Conservation (phyloP, 805 yeast genomes). For the Hyphopichia homilentoma region DNA sequence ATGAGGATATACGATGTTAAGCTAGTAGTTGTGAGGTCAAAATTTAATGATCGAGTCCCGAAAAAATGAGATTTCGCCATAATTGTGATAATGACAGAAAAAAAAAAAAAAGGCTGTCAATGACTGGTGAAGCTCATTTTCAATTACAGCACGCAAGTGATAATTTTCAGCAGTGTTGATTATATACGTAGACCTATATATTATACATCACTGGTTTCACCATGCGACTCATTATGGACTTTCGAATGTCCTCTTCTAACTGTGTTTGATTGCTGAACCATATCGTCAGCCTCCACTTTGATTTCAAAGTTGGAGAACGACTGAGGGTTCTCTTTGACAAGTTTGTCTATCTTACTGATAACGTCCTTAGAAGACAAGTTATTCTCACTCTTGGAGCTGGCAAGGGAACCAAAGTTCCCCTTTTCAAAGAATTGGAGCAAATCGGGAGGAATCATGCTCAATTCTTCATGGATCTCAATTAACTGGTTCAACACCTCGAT, state of each 20-base stretch:
- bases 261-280: constrained; percentile 18
- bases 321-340: constrained; percentile 26
- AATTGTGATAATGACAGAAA: too few species aligned
- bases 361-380: constrained; percentile 32
- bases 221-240: constrained; percentile 23
- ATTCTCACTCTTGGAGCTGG: constrained; percentile 12
- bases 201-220: constrained; percentile 26
- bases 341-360: constrained; percentile 27
- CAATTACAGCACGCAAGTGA: too few species aligned
- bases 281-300: constrained; percentile 3
- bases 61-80: too few species aligned
- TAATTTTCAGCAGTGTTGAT: too few species aligned
- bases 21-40: too few species aligned
- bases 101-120: too few species aligned
- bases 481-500: constrained; percentile 86
- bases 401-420: constrained; percentile 32
- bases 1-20: too few species aligned
- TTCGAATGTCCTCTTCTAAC: constrained; percentile 29
- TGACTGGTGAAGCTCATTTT: too few species aligned
- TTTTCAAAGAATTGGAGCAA: constrained; percentile 47
- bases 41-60: too few species aligned
- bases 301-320: constrained; percentile 20
- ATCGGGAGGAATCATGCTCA: constrained; percentile 72
- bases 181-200: too few species aligned
- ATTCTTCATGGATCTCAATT: constrained; percentile 76